A percentile compares a stretch with the other conserved stretches of the same genome.
Conservation (phyloP, 1,284 basidiomycete species). For the Ustilago curta region DNA sequence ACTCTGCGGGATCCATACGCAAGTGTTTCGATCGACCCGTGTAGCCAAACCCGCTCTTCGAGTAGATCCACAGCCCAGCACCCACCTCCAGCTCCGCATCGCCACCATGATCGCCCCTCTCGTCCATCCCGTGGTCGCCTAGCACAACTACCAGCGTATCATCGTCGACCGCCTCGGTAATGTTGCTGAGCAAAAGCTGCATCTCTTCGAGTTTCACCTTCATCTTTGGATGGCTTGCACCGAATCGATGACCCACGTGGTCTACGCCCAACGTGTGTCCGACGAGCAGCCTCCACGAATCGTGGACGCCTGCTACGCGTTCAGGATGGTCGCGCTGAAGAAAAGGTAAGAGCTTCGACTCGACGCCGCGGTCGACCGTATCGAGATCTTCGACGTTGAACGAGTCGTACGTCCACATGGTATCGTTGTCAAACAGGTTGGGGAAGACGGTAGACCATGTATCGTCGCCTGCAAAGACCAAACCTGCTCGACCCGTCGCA, state of each 20-base stretch:
- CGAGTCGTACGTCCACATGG: constrained; percentile 88
- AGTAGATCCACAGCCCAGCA: constrained; percentile 88
- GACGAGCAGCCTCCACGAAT: constrained; percentile 82
- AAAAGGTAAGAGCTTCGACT: constrained; percentile 83
- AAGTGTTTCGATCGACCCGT: not conserved
- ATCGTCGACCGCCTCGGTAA: constrained; percentile 57
- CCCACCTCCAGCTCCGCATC: constrained; percentile 88
- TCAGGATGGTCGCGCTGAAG: constrained; percentile 71
- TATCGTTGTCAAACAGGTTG: constrained; percentile 77
- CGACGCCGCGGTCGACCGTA: constrained; percentile 92
- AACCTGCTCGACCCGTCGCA: constrained; percentile 23
- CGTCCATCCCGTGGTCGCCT: constrained; percentile 98
- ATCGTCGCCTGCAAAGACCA: constrained; percentile 92
- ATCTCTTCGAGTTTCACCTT: constrained; percentile 81
- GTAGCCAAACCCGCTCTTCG: constrained; percentile 24
- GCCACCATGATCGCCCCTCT: constrained; percentile 93
- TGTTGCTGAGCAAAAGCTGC: constrained; percentile 45
- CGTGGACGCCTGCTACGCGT: constrained; percentile 20
- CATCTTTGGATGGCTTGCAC: constrained; percentile 89
- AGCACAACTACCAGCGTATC: constrained; percentile 81
- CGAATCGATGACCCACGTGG: constrained; percentile 93
- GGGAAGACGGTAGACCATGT: constrained; percentile 95
- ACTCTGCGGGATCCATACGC: constrained; percentile 18
- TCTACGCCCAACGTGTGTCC: constrained; percentile 98
- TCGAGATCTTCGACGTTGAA: constrained; percentile 99